Percentiles rank a stretch among this genome's conserved stretches.
Evolutionary conservation across 352 stramenopile genomes (phyloP).

Genomic region (Phytophthora megakarya): DNA sequence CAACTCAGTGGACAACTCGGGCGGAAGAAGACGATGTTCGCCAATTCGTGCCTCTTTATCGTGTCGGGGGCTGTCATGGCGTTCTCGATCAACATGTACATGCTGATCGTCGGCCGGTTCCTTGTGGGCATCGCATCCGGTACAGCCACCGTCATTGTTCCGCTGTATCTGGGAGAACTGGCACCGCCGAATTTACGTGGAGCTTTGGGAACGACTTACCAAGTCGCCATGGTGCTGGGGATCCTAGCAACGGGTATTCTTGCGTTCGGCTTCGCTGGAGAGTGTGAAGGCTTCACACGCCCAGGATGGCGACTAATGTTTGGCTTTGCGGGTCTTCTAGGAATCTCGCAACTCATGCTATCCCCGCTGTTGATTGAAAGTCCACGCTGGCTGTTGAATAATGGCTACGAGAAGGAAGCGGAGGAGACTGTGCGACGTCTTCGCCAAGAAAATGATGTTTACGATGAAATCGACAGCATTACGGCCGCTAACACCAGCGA

Average conservation of each 20-base stretch:
- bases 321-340: conserved; percentile 63
- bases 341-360: conserved; percentile 53
- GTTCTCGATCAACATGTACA: conserved; percentile 70
- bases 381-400: conserved; percentile 70
- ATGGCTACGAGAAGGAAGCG: conserved; percentile 60
- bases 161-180: conserved; percentile 71
- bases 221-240: conserved; percentile 66
- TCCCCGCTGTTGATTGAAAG: conserved; percentile 62
- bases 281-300: conserved; percentile 46
- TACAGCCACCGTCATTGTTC: conserved; percentile 70
- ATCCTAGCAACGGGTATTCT: conserved; percentile 55
- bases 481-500: conserved; percentile 64
- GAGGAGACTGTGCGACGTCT: conserved; percentile 53
- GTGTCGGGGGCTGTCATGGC: conserved; percentile 57
- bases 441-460: conserved; percentile 60
- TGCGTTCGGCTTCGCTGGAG: conserved; percentile 60
- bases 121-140: conserved; percentile 69
- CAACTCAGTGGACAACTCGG: conserved; percentile 54
- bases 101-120: conserved; percentile 67
- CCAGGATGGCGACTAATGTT: conserved; percentile 74
- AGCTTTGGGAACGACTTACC: conserved; percentile 67
- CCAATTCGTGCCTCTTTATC: conserved; percentile 63
- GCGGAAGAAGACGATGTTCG: conserved; percentile 58
- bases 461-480: conserved; percentile 75
- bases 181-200: conserved; percentile 70